Percentiles rank a stretch among this genome's conserved stretches.
Evolutionary conservation across 768 basidiomycete species (phyloP).

Genomic region (Hysterangium stoloniferum): DNA sequence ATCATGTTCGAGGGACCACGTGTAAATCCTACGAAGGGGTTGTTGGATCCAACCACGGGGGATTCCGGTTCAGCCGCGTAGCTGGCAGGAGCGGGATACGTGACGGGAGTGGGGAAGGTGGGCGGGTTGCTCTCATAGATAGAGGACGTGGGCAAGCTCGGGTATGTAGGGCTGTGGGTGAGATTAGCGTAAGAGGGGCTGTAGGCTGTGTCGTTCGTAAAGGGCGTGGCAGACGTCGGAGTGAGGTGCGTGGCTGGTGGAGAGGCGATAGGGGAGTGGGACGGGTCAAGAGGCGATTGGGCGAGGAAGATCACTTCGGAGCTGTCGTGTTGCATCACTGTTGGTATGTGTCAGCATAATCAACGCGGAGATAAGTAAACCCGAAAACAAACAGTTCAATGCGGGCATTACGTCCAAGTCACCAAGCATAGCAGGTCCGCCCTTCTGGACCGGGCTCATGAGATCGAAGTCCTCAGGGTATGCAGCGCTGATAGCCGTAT

Average conservation of each 20-base stretch:
- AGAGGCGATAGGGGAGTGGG: constrained; percentile 10
- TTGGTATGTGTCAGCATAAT: not conserved
- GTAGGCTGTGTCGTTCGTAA: constrained; percentile 6
- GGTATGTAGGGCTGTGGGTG: not conserved
- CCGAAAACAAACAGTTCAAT: constrained; percentile 44
- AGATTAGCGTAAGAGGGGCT: constrained; percentile 3
- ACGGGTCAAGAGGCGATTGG: constrained; percentile 19
- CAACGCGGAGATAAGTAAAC: constrained; percentile 14
- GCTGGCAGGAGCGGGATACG: constrained; percentile 25
- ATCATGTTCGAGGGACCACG: constrained; percentile 30
- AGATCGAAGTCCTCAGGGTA: constrained; percentile 3
- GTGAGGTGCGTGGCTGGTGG: constrained; percentile 4
- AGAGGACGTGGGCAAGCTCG: constrained; percentile 20
- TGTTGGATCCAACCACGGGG: constrained; percentile 9
- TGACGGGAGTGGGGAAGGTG: constrained; percentile 9
- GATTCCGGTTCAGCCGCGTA: not conserved
- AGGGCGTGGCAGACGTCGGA: constrained; percentile 6
- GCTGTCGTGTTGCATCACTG: constrained; percentile 6
- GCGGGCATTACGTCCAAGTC: constrained; percentile 47
- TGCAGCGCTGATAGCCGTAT: not conserved
- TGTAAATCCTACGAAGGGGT: constrained; percentile 9
- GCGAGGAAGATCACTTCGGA: constrained; percentile 41
- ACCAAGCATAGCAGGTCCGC: not conserved
- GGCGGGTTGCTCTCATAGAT: constrained; percentile 13
- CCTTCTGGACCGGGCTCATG: constrained; percentile 11